Percentiles rank a stretch among this genome's conserved stretches.
Evolutionary conservation across 371 early-diverging fungal genomes (phyloP).

Genomic region (Mortierella sp.): DNA sequence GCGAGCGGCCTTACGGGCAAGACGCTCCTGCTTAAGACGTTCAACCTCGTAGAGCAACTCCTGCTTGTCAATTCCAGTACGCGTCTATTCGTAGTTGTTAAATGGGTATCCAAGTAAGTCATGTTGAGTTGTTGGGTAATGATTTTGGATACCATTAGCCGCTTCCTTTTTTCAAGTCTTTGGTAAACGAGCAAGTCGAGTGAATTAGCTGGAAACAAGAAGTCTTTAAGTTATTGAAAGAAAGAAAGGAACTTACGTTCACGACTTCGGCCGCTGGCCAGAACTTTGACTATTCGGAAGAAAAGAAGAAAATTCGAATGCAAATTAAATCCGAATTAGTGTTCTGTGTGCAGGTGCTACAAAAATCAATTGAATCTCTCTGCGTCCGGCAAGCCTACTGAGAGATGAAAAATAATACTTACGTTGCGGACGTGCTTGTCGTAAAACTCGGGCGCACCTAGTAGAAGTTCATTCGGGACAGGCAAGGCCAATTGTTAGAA

Average conservation of each 20-base stretch:
- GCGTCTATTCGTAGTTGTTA: constrained; percentile 30
- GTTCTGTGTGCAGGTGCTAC: neutral
- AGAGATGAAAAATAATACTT: constrained; percentile 10
- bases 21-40: constrained; percentile 55
- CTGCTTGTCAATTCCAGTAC: constrained; percentile 53
- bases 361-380: neutral
- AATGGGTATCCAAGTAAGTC: neutral
- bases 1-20: constrained; percentile 52
- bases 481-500: neutral
- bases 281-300: constrained; percentile 32
- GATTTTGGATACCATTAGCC: neutral
- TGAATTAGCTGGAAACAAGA: neutral
- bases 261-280: constrained; percentile 53
- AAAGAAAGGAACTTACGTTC: constrained; percentile 31
- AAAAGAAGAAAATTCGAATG: neutral
- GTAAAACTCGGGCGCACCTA: constrained; percentile 58
- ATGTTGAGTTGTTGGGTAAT: neutral
- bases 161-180: too few relatives aligned
- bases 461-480: neutral
- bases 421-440: constrained; percentile 58
- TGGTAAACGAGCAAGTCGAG: neutral
- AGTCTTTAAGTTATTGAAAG: neutral
- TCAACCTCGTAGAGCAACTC: constrained; percentile 54
- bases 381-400: neutral
- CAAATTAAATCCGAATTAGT: neutral